Conservation (phyloP, 148 eudicot genomes). For the Spergularia bocconei region DNA sequence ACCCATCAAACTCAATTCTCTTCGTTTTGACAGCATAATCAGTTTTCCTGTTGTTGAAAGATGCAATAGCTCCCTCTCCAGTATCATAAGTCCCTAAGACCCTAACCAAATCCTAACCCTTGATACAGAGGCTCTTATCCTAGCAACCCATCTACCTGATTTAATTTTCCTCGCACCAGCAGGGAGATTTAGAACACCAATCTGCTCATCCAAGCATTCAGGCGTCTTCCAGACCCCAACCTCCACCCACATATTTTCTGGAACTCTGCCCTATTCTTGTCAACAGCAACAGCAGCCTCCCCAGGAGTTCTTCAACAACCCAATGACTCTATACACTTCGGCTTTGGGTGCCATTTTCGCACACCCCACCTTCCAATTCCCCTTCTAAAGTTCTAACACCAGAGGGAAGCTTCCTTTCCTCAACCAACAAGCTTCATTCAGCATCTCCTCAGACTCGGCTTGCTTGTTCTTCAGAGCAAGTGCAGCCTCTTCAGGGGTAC, state of each 20-base stretch:
- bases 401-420: neutral
- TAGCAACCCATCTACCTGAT: slow-evolving; percentile 26
- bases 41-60: slow-evolving; percentile 7
- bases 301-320: neutral
- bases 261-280: neutral
- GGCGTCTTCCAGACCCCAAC: neutral
- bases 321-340: slow-evolving; percentile 9
- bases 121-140: neutral
- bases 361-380: neutral
- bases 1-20: neutral
- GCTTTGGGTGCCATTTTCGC: neutral
- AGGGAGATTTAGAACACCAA: slow-evolving; percentile 10
- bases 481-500: slow-evolving; percentile 18
- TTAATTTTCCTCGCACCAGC: slow-evolving; percentile 19
- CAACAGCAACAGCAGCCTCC: neutral
- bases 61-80: slow-evolving; percentile 18
- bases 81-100: slow-evolving; percentile 12
- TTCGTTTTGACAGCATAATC: neutral
- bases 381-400: neutral
- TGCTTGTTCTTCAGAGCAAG: slow-evolving; percentile 20
- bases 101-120: slow-evolving; percentile 17
- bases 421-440: neutral
- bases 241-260: neutral
- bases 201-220: neutral
- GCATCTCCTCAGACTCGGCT: slow-evolving; percentile 2